Base-by-base conservation (phyloP, 148 eudicot genomes). In the Fagopyrum homotropicum region DNA sequence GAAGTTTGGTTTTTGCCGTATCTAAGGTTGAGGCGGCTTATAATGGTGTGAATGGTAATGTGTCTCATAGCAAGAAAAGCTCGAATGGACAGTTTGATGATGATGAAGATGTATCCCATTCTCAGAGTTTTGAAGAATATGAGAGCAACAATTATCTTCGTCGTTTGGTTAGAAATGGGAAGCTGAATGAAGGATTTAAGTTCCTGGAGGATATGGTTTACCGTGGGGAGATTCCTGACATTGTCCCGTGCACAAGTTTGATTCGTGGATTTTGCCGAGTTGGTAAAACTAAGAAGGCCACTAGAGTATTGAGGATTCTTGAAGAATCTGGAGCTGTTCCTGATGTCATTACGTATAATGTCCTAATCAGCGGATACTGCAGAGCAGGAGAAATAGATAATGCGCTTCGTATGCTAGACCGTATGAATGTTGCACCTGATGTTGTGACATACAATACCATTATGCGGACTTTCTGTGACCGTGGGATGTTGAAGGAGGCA, bases 311-410 rank as follows among this genome's bases (percentile, higher is more conserved):
- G 81, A 84, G 87, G 40, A 86, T 86, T 78, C 83, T 90, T 15
- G 91, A 88, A 75, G 91, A 85, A n/a, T 88, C 91, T 1, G 95
- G 95, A 12, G 90, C 91, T 76, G 87, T 90, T 17, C 91, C 90
- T 10, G 90, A 90, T 86, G 90, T 90, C 47, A 85, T 86, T 29
- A 85, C 89, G 10, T 90, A 90, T 45, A 88, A 88, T 76, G 88
- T 86, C 73, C 81, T 90, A 83, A 88, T 90, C 68, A 83, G 86
- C 77, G 91, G 89, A 80, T 88, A 85, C 73, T 88, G 91, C 73
- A 90, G 79, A 77, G 73, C 86, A 3, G 95, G 95, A 54, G 91
- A 88, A 64, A 82, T 88, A 56, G 81, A 82, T 73, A 84, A 77
- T 56, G 95, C 95, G 0, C 79, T 90, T 7, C 78, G 75, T 73